Evolutionary conservation across 2,329 filamentous ascomycete genomes (phyloP).

Genomic region (Diaporthe sp.): DNA sequence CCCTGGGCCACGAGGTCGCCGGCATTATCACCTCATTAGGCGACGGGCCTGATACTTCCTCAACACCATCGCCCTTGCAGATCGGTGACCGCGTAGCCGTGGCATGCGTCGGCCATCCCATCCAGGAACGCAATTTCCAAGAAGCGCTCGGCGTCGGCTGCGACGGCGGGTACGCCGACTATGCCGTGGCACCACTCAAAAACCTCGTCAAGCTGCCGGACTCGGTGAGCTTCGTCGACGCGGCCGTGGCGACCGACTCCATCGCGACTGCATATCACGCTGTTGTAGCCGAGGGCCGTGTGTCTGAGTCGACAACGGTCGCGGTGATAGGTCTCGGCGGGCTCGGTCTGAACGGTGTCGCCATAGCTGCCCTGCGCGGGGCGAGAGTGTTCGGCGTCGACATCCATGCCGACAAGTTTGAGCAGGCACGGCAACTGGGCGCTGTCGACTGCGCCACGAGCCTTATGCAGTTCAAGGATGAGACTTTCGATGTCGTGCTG

Average conservation of each 20-base stretch:
- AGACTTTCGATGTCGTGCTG: neutral
- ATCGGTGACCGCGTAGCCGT: neutral
- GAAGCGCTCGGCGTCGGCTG: conserved; percentile 1
- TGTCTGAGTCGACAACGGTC: neutral
- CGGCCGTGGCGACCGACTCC: conserved; percentile 5
- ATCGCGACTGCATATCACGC: neutral
- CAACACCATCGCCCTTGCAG: neutral
- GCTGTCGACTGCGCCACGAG: neutral
- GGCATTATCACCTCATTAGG: neutral
- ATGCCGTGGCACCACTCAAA: neutral
- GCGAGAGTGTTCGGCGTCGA: neutral
- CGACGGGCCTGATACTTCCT: neutral
- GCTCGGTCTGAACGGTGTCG: neutral
- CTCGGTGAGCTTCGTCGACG: neutral
- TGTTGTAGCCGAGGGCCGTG: neutral
- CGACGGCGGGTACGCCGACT: conserved; percentile 3
- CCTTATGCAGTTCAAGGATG: neutral
- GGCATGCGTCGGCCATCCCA: neutral
- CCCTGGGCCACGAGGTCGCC: neutral
- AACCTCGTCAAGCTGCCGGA: conserved; percentile 4
- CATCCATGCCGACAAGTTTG: neutral
- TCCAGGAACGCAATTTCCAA: neutral
- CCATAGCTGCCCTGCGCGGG: conserved; percentile 7
- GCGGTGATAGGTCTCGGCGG: neutral
- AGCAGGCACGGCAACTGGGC: neutral